These are phyloP conservation scores for Cystobasidiaceae sp. DNA, from an alignment of 1,284 basidiomycete species.

Conservation along the genomic window DNA sequence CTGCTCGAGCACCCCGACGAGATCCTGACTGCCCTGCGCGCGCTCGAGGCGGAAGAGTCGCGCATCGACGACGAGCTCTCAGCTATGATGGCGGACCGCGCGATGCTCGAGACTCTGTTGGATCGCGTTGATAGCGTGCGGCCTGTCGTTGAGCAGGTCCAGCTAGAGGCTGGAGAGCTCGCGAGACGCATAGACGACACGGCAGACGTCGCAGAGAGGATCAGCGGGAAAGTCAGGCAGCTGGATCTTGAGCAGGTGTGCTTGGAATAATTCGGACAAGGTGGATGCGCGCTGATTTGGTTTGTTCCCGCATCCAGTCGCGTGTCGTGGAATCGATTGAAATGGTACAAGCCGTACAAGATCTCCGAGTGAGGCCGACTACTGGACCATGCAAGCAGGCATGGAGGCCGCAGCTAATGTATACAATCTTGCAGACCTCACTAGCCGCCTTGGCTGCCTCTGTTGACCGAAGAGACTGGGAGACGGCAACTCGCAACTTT, in stretches of 20 bases:
- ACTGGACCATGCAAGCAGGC: neutral
- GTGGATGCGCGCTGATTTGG: constrained; percentile 32
- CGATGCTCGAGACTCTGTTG: constrained; percentile 34
- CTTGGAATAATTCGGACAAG: constrained; percentile 64
- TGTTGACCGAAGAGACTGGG: constrained; percentile 88
- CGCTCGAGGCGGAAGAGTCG: constrained; percentile 52
- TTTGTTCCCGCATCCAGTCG: constrained; percentile 32
- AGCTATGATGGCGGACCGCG: constrained; percentile 32
- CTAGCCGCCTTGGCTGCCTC: constrained; percentile 66
- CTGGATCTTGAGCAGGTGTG: constrained; percentile 87
- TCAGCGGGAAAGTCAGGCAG: constrained; percentile 77
- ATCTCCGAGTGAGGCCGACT: constrained; percentile 37
- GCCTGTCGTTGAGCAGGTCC: constrained; percentile 38
- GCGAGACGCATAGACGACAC: constrained; percentile 34
- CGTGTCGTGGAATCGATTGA: constrained; percentile 43
- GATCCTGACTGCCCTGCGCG: constrained; percentile 22
- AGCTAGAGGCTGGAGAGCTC: constrained; percentile 38
- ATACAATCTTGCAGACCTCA: constrained; percentile 57
- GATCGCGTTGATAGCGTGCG: constrained; percentile 34
- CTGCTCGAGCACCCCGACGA: constrained; percentile 10
- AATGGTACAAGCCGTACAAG: constrained; percentile 43
- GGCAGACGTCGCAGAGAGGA: constrained; percentile 61
- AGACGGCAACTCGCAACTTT: constrained; percentile 84
- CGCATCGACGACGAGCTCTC: constrained; percentile 34
- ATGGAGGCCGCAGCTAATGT: neutral